Conservation (phyloP, 257 asterid genomes). For the Lantana camara region DNA sequence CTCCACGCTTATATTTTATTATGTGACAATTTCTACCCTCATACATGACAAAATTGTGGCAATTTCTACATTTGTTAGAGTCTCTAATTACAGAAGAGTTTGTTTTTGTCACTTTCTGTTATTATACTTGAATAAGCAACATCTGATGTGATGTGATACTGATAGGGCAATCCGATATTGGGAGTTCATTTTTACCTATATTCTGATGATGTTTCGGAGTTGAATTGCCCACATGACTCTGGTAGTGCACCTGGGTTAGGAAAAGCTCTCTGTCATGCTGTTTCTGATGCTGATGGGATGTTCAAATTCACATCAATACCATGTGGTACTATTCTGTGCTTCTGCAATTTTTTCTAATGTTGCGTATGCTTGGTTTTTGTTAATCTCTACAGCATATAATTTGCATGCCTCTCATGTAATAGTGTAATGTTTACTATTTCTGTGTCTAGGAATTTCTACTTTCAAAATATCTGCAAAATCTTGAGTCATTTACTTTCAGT, state of each 20-base stretch:
- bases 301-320: slow-evolving; percentile 79
- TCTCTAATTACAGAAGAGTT: slow-evolving; percentile 9
- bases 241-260: slow-evolving; percentile 76
- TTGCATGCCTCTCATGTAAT: slow-evolving; percentile 6
- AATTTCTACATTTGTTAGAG: slow-evolving; percentile 11
- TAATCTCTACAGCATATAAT: not conserved
- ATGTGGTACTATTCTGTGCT: slow-evolving; percentile 64
- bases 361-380: too few species aligned
- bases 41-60: not conserved
- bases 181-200: slow-evolving; percentile 92
- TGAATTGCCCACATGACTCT: slow-evolving; percentile 77
- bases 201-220: slow-evolving; percentile 78
- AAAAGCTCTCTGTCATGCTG: slow-evolving; percentile 89
- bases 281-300: slow-evolving; percentile 89
- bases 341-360: slow-evolving; percentile 5
- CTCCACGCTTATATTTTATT: not conserved
- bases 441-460: too few species aligned
- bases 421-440: not conserved
- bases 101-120: slow-evolving; percentile 5
- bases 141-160: slow-evolving; percentile 30
- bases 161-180: slow-evolving; percentile 91
- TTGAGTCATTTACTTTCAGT: too few species aligned
- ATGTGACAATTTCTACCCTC: slow-evolving; percentile 9
- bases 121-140: slow-evolving; percentile 1
- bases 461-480: slow-evolving; percentile 11